Percentiles rank a stretch among this genome's conserved stretches.
Evolutionary conservation across 208 protist species (phyloP).

Genomic region (Porcisia deanei): DNA sequence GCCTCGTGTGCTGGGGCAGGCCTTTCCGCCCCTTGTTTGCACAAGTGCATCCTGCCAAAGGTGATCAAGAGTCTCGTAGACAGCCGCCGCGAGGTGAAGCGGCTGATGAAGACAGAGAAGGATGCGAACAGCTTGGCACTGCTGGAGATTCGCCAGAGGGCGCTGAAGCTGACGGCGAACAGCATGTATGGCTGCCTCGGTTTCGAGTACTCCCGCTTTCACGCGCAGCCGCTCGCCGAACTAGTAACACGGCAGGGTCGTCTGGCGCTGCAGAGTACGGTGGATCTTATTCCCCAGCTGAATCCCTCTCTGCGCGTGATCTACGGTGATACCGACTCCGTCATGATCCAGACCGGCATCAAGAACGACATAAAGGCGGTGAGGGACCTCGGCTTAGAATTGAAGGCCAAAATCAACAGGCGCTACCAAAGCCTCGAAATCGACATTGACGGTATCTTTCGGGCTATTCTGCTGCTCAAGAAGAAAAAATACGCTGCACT

Average conservation of each 20-base stretch:
- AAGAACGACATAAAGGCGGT: slow-evolving; percentile 86
- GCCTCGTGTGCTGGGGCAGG: slow-evolving; percentile 54
- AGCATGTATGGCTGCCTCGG: slow-evolving; percentile 99
- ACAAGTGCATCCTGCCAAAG: slow-evolving; percentile 93
- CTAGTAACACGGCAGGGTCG: slow-evolving; percentile 98
- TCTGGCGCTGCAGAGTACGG: slow-evolving; percentile 94
- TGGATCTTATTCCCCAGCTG: slow-evolving; percentile 92
- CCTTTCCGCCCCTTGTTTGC: slow-evolving; percentile 70
- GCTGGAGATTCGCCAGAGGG: slow-evolving; percentile 97
- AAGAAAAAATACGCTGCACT: slow-evolving; percentile 96
- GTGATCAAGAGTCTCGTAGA: slow-evolving; percentile 96
- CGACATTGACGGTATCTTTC: slow-evolving; percentile 99
- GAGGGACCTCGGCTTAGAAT: slow-evolving; percentile 84
- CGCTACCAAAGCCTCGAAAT: slow-evolving; percentile 98
- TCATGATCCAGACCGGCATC: slow-evolving; percentile 99
- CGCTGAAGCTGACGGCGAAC: slow-evolving; percentile 99
- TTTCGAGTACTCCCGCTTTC: slow-evolving; percentile 98
- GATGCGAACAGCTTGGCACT: slow-evolving; percentile 82
- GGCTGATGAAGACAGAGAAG: slow-evolving; percentile 90
- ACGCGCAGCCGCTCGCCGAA: slow-evolving; percentile 97
- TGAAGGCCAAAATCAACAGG: slow-evolving; percentile 98
- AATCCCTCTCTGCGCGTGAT: slow-evolving; percentile 91
- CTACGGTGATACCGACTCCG: slow-evolving; percentile 99
- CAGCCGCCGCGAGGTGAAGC: slow-evolving; percentile 94
- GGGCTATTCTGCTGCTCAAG: slow-evolving; percentile 96